phyloP scores from a whole-genome alignment of 2,329 filamentous ascomycete genomes.

The Trichoderma asperellum region DNA sequence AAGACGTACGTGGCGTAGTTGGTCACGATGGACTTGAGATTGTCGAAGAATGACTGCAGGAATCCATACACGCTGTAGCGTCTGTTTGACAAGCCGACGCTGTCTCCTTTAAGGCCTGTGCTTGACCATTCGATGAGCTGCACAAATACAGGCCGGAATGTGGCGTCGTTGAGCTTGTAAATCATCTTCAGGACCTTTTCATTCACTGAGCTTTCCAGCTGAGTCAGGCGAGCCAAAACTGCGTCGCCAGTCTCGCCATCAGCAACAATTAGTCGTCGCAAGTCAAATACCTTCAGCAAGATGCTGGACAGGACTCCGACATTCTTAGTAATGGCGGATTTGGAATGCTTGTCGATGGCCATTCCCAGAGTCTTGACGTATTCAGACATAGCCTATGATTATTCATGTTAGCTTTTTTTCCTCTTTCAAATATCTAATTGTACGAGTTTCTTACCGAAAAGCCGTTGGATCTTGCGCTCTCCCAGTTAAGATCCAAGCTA shows the following conservation, averaged over 20 bases:
- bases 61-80: constrained; percentile 82
- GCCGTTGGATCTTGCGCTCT: constrained; percentile 63
- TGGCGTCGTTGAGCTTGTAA: constrained; percentile 92
- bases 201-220: constrained; percentile 68
- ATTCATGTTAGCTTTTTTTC: constrained; percentile 32
- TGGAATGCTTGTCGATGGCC: constrained; percentile 76
- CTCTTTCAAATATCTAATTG: neutral
- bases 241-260: constrained; percentile 53
- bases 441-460: constrained; percentile 56
- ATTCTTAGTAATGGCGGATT: constrained; percentile 77
- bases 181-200: constrained; percentile 84
- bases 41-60: constrained; percentile 76
- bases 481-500: constrained; percentile 75
- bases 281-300: constrained; percentile 63
- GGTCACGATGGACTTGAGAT: constrained; percentile 91
- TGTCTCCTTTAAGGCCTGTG: constrained; percentile 64
- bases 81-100: constrained; percentile 60
- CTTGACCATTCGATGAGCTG: constrained; percentile 82
- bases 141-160: constrained; percentile 89
- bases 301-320: constrained; percentile 69
- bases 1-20: constrained; percentile 86
- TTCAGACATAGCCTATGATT: constrained; percentile 64
- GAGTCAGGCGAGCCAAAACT: constrained; percentile 53
- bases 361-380: constrained; percentile 70
- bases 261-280: constrained; percentile 61